Evolutionary conservation across 2,329 filamentous ascomycete genomes (phyloP), one percentile per base, ranked within the genome.

Genomic region (Lecanosticta acicola): DNA sequence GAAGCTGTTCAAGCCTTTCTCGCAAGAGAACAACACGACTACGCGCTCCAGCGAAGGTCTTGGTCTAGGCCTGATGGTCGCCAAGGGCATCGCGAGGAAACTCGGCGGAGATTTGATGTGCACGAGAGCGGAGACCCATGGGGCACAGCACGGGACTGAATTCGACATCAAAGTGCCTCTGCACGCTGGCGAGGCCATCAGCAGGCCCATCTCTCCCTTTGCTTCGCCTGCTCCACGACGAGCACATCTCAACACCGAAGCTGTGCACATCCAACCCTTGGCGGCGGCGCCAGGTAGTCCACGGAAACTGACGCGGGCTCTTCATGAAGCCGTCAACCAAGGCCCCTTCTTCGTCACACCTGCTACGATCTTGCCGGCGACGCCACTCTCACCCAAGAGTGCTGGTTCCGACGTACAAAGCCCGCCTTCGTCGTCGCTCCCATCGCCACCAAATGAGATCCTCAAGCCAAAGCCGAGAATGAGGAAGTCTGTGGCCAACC

Each of bases 61-160:
- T 2, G 83, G 83, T 0, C 68, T 87, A 4, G 83, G 83, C 20
- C 67, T 87, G 9, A 73, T 86, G 59, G 83, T 86, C n/a, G 83
- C 83, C 1, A 86, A 85, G 64, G 82, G 82, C 3, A 71, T 85
- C 37, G 80, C 83, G 3, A 73, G 83, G 43, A 83, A 81, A 60
- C 75, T 86, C 45, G 81, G 82, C 19, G 83, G 83, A 13, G 83
- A 86, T 63, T 67, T 87, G 16, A 74, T 77, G 41, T 80, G 83
- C 54, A 73, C 81, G 34, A 73, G 76, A 40, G 84, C 83, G 3
- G 76, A 79, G 24, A 82, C 80, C 0, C 69, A 73, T 7, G 81
- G 81, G 0, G 75, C 79, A 8, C 65, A 71, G 24, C 77, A 75
- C 57, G 83, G 83, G 9, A 80, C 80, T 1, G 80, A 85, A 54